Conservation (phyloP, 2,329 filamentous ascomycete genomes). For the Leptographium procerum region DNA sequence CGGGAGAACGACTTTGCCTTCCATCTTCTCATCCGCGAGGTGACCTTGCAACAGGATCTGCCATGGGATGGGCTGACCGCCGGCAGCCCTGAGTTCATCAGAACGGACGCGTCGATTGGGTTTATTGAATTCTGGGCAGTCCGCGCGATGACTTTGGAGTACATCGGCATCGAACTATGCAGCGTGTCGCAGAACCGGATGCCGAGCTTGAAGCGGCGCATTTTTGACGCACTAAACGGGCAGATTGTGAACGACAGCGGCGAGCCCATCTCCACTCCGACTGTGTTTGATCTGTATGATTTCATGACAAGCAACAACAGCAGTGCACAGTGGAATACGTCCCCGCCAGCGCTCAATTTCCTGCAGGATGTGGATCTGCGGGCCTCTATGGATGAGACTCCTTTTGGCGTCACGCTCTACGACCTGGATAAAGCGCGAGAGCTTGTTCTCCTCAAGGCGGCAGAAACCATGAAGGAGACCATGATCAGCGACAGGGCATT, state of each 20-base stretch:
- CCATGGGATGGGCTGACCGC: conserved; percentile 63
- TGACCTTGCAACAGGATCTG: conserved; percentile 56
- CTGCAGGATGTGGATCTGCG: conserved; percentile 58
- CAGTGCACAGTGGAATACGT: conserved; percentile 37
- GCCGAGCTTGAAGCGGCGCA: conserved; percentile 56
- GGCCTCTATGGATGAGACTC: conserved; percentile 49
- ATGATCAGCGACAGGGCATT: neutral
- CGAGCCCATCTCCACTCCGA: conserved; percentile 54
- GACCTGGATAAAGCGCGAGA: conserved; percentile 63
- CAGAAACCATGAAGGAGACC: conserved; percentile 37
- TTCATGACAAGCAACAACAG: conserved; percentile 52
- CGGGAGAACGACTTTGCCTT: conserved; percentile 72
- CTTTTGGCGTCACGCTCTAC: conserved; percentile 43
- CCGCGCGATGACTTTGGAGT: conserved; percentile 70
- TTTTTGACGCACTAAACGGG: conserved; percentile 67
- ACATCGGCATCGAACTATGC: conserved; percentile 75
- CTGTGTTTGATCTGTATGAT: conserved; percentile 87
- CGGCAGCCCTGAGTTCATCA: conserved; percentile 53
- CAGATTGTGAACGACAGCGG: conserved; percentile 56
- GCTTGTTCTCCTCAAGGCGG: conserved; percentile 58
- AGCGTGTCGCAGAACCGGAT: conserved; percentile 60
- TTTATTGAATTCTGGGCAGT: conserved; percentile 69
- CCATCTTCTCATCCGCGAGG: conserved; percentile 59
- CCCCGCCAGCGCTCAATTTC: conserved; percentile 43
- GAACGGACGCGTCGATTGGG: conserved; percentile 53